Percentiles rank a stretch among this genome's conserved stretches.
These are phyloP conservation scores for Naematelia aurantialba DNA, from an alignment of 768 basidiomycete species.

Conservation along the genomic window DNA sequence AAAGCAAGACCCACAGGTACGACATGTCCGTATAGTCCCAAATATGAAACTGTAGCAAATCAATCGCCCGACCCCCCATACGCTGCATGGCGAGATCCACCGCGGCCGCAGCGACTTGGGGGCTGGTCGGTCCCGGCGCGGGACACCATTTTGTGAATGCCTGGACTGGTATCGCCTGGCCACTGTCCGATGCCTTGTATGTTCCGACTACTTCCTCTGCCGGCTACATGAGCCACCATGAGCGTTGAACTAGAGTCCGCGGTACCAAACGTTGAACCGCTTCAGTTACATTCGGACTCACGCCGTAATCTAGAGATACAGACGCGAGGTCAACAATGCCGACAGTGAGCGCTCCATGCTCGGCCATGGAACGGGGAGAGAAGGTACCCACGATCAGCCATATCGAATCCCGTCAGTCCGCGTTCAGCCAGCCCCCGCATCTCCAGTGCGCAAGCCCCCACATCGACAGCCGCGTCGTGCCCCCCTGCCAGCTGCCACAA, in stretches of 20 bases:
- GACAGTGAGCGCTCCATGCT: too few species aligned
- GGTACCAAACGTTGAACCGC: too few species aligned
- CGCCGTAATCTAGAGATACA: conserved; percentile 13
- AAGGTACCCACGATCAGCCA: conserved; percentile 20
- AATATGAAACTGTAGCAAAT: conserved; percentile 13
- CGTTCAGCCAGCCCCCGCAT: not conserved
- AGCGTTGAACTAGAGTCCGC: too few species aligned
- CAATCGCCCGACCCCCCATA: not conserved
- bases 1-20: conserved; percentile 7
- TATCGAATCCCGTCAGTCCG: conserved; percentile 11
- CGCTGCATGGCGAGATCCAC: conserved; percentile 5
- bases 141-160: conserved; percentile 19
- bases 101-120: not conserved
- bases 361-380: too few species aligned
- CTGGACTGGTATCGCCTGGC: not conserved
- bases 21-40: conserved; percentile 12
- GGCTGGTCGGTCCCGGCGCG: conserved; percentile 6
- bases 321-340: too few species aligned
- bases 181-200: not conserved
- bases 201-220: conserved; percentile 13
- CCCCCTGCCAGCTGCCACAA: conserved; percentile 19
- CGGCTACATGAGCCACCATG: conserved; percentile 4
- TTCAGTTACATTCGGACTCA: too few species aligned
- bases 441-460: not conserved
- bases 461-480: conserved; percentile 8